Conservation (phyloP, 495 filamentous ascomycete genomes). For the Penicillium cataractarum region DNA sequence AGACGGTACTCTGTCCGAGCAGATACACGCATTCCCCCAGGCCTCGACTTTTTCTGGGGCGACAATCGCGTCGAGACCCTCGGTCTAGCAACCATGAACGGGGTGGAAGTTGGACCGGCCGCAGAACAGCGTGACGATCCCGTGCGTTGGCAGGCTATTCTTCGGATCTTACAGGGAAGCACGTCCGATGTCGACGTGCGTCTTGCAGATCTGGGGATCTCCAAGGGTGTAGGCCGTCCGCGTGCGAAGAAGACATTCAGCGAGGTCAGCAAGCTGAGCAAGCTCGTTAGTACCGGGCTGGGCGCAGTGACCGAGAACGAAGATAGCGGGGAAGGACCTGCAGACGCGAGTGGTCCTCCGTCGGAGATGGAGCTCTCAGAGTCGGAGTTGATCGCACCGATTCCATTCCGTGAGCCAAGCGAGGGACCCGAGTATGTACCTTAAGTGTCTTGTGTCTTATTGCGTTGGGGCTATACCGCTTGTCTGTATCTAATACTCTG, state of each 20-base stretch:
- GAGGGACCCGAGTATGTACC: conserved; percentile 7
- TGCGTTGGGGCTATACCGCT: too few species aligned
- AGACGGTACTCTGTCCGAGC: conserved; percentile 46
- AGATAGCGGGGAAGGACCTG: conserved; percentile 6
- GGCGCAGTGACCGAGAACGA: conserved; percentile 11
- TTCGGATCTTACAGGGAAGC: conserved; percentile 46
- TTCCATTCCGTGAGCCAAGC: conserved; percentile 16
- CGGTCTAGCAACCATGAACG: conserved; percentile 56
- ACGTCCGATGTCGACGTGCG: not conserved
- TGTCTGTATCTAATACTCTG: not conserved
- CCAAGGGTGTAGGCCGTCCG: conserved; percentile 24
- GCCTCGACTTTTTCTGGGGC: conserved; percentile 59
- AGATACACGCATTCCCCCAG: conserved; percentile 50
- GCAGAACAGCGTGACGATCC: conserved; percentile 45
- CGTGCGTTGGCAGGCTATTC: conserved; percentile 47
- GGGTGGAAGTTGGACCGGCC: conserved; percentile 47
- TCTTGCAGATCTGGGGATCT: not conserved
- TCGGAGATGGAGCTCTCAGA: conserved; percentile 17
- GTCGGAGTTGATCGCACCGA: conserved; percentile 3
- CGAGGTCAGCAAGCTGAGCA: conserved; percentile 40
- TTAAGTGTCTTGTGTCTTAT: not conserved
- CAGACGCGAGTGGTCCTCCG: not conserved
- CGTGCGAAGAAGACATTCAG: conserved; percentile 28
- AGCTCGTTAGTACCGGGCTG: conserved; percentile 36
- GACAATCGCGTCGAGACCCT: conserved; percentile 58